A percentile compares a stretch with the other conserved stretches of the same genome.
Conservation (phyloP, 148 eudicot species). For the Linanthus parryae region DNA sequence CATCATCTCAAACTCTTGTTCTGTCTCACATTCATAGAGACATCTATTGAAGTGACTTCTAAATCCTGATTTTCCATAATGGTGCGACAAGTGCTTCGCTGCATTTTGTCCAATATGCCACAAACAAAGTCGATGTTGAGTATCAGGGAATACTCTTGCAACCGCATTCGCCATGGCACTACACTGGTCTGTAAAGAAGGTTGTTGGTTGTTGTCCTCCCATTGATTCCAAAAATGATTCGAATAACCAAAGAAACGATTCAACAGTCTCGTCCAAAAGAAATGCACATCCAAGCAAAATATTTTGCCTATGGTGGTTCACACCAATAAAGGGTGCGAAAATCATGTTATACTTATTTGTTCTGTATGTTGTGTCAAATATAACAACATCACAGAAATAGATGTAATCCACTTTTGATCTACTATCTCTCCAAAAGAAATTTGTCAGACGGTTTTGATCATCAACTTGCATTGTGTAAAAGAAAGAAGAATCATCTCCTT, state of each 20-base stretch:
- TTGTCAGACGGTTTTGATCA: not conserved
- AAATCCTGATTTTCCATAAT: not conserved
- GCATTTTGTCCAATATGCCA: conserved; percentile 11
- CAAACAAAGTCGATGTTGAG: conserved; percentile 3
- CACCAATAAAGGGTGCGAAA: conserved; percentile 14
- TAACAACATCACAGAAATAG: conserved; percentile 2
- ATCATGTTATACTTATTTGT: conserved; percentile 15
- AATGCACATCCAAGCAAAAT: conserved; percentile 7
- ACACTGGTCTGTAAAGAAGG: conserved; percentile 9
- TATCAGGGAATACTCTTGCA: not conserved
- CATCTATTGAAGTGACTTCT: not conserved
- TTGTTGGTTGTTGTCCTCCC: not conserved
- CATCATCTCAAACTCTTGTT: not conserved
- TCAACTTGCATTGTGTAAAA: conserved; percentile 2
- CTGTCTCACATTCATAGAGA: not conserved
- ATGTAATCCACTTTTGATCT: not conserved
- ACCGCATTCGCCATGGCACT: conserved; percentile 1
- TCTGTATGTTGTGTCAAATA: conserved; percentile 9
- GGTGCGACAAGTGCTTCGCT: not conserved
- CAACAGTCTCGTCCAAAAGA: not conserved
- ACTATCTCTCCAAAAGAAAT: conserved; percentile 2
- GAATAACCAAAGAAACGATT: conserved; percentile 10
- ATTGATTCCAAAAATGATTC: not conserved
- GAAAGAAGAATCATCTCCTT: too few relatives aligned
- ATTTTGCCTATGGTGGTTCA: conserved; percentile 9